Base-by-base conservation (phyloP, 495 filamentous ascomycete species). In the Hyaloscypha bicolor region DNA sequence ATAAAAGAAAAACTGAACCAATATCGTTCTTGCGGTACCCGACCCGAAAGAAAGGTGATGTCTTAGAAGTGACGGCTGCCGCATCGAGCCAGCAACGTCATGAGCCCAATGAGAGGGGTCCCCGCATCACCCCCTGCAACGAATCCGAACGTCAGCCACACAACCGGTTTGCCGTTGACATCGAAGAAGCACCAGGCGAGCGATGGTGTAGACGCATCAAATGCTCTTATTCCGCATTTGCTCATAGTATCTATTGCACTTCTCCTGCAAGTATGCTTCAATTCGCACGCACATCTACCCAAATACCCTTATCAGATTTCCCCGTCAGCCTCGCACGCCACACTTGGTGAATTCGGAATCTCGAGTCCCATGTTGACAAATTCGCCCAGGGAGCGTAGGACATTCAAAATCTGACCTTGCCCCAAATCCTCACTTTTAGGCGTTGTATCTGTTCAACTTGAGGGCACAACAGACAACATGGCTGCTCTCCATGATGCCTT, bases 401-500 rank as follows among this genome's bases (percentile, higher is more conserved):
- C 42, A 16, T 48, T 19, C 4, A 19, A 48, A 19, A 19, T 16
- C 16, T 19, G 16, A 14, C 4, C 42, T 48, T 48, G 9, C 9
- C 11, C 8, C 42, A 0, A 48, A 48, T 48, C 11, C 9, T 19
- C 16, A 12, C 16, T 16, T 4, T 16, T 48, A 4, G 4, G 16
- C 42, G 4, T 19, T 19, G 11, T 11, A 16, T 19, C 16, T 12
- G 16, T 48, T 48, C 42, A 48, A 14, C 0, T 19, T 48, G 4
- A 48, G 16, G 9, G 42, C 9, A 19, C 42, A 14, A 48, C 39
- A 61, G 9, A 51, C 58, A 72, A 35, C 60, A 91, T 91, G 89
- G 73, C 87, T 4, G 76, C 81, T 59, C 84, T 93, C 52, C 89
- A 96, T 73, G 83, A 88, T 51, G 90, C 91, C 31, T 88, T 97